Percentiles rank a stretch among this genome's conserved stretches.
Conservation (phyloP, 2,329 filamentous ascomycete genomes). For the Magnaporthales sp. region DNA sequence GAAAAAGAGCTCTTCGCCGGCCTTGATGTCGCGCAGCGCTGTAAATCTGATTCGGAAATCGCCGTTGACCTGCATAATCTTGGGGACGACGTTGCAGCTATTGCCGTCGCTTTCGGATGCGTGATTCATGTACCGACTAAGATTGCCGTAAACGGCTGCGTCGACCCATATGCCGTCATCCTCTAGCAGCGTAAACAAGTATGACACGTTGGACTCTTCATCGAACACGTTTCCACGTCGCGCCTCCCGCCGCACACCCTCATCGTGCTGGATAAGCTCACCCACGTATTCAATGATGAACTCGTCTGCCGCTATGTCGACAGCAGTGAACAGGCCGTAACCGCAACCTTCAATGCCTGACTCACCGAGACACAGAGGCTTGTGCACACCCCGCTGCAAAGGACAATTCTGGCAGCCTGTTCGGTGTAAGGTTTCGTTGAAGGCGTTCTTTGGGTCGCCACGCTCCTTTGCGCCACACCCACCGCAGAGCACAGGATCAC, state of each 20-base stretch:
- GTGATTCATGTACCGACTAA: constrained; percentile 79
- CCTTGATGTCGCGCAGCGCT: constrained; percentile 55
- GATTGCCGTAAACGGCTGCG: constrained; percentile 68
- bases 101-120: constrained; percentile 41
- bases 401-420: constrained; percentile 63
- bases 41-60: constrained; percentile 70
- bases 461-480: constrained; percentile 61
- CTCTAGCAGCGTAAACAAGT: constrained; percentile 51
- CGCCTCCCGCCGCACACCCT: constrained; percentile 60
- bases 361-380: constrained; percentile 58
- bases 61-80: constrained; percentile 64
- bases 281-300: constrained; percentile 77
- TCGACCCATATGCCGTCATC: constrained; percentile 61
- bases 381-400: constrained; percentile 59
- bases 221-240: constrained; percentile 52
- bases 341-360: constrained; percentile 61
- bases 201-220: constrained; percentile 55
- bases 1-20: constrained; percentile 73
- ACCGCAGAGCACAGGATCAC: constrained; percentile 67
- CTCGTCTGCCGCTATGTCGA: constrained; percentile 57
- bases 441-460: constrained; percentile 58
- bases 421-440: constrained; percentile 45
- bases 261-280: constrained; percentile 62
- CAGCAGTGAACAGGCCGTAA: constrained; percentile 66
- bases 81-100: constrained; percentile 54